phyloP scores from a whole-genome alignment of 2,329 filamentous ascomycete genomes.

The Fusarium chaquense region DNA sequence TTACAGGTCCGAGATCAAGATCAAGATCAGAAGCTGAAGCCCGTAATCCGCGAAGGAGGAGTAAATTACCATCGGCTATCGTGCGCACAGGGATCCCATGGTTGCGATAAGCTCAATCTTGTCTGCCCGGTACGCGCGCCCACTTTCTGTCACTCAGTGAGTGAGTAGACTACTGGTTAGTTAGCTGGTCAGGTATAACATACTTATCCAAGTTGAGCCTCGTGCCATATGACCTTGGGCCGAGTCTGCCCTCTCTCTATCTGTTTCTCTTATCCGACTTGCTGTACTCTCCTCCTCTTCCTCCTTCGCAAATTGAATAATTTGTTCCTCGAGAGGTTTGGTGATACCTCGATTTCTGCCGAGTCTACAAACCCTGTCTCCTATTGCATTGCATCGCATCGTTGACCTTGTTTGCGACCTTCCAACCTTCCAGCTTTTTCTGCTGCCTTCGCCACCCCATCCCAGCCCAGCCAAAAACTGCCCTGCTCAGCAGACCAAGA shows the following conservation, averaged over 20 bases:
- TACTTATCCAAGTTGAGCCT: constrained; percentile 32
- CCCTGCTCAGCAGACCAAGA: constrained; percentile 14
- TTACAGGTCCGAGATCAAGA: constrained; percentile 20
- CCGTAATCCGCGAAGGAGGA: constrained; percentile 14
- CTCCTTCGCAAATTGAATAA: neutral
- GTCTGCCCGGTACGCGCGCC: constrained; percentile 27
- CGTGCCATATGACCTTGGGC: constrained; percentile 33
- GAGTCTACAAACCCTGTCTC: constrained; percentile 27
- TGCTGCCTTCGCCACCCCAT: constrained; percentile 30
- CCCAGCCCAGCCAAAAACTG: constrained; percentile 14
- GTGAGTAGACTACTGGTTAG: neutral
- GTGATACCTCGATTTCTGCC: constrained; percentile 6
- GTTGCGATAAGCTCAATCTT: constrained; percentile 42
- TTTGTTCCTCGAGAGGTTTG: constrained; percentile 1
- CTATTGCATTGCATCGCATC: constrained; percentile 21
- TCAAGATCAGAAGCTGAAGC: constrained; percentile 6
- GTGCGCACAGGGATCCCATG: constrained; percentile 37
- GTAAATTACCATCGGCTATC: constrained; percentile 39
- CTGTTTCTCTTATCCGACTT: neutral
- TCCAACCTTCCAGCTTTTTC: constrained; percentile 36
- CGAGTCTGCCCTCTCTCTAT: constrained; percentile 28
- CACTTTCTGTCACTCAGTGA: constrained; percentile 12
- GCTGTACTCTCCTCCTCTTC: neutral
- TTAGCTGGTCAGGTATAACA: neutral
- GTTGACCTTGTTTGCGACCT: constrained; percentile 22